These are phyloP conservation scores for Aspergillus sp. DNA, from an alignment of 2,329 filamentous ascomycete species.

Conservation along the genomic window DNA sequence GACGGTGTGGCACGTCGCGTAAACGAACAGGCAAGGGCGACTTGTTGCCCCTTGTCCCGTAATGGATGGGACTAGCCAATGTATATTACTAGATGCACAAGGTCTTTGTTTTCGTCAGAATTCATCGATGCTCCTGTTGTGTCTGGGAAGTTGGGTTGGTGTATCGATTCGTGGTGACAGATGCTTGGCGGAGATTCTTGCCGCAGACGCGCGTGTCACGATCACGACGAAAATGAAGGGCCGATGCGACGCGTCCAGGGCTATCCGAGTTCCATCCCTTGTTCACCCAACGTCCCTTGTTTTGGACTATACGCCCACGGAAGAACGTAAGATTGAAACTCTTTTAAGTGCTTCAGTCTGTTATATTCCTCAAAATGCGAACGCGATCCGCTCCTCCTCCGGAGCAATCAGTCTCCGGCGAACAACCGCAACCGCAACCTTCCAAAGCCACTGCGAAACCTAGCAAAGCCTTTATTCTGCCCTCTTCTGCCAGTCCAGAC, in stretches of 20 bases:
- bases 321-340: no score
- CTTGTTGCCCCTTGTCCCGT: background rate
- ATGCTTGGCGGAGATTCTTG: conserved; percentile 9
- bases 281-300: background rate
- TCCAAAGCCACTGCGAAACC: conserved; percentile 34
- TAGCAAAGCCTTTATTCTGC: conserved; percentile 61
- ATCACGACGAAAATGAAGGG: background rate
- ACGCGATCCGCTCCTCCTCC: conserved; percentile 28
- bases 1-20: conserved; percentile 12
- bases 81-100: background rate
- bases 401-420: conserved; percentile 19
- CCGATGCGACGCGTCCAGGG: background rate
- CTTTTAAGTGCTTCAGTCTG: background rate
- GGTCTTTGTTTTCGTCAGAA: background rate
- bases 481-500: conserved; percentile 55
- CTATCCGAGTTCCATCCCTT: background rate
- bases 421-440: conserved; percentile 22
- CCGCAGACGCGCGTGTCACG: conserved; percentile 8
- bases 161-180: background rate
- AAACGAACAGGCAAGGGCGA: background rate
- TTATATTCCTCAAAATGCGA: conserved; percentile 27
- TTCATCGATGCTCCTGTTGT: background rate
- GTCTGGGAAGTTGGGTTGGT: background rate
- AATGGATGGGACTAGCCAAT: background rate
- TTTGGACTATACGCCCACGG: background rate